Percentiles rank a stretch among this genome's conserved stretches.
Evolutionary conservation across 2,329 filamentous ascomycete species (phyloP).

Genomic region (Periconia sp.): DNA sequence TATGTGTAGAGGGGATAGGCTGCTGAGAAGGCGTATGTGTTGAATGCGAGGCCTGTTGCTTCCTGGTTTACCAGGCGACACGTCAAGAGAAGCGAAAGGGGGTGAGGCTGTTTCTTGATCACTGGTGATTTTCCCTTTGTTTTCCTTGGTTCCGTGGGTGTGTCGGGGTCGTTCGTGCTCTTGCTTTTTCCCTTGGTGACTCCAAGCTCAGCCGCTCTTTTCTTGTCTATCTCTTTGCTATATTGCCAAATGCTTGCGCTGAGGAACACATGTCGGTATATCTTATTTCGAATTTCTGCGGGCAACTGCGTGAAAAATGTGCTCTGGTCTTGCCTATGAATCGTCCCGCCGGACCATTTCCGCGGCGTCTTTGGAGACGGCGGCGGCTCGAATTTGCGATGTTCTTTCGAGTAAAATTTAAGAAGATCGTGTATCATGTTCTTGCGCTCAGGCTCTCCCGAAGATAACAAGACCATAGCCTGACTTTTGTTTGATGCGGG

Average conservation of each 20-base stretch:
- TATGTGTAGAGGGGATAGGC: constrained; percentile 6
- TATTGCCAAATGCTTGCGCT: neutral
- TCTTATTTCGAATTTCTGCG: constrained; percentile 17
- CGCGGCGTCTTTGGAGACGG: constrained; percentile 2
- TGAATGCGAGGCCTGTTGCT: constrained; percentile 22
- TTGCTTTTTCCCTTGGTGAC: too few species aligned
- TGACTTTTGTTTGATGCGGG: too few species aligned
- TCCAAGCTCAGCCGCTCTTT: too few species aligned
- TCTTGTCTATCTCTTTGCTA: neutral
- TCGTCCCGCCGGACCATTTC: neutral
- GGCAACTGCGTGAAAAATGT: constrained; percentile 11
- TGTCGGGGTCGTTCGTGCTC: too few species aligned
- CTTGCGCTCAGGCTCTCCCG: too few species aligned
- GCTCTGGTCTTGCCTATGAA: constrained; percentile 7
- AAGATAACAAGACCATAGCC: too few species aligned
- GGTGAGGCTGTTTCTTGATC: neutral
- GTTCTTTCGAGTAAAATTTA: too few species aligned
- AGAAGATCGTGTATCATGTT: too few species aligned
- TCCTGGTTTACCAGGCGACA: constrained; percentile 15
- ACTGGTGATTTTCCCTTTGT: too few species aligned
- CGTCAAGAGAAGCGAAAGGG: constrained; percentile 16
- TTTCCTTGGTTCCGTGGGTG: too few species aligned
- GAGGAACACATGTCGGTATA: constrained; percentile 13
- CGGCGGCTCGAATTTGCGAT: neutral
- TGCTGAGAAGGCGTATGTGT: constrained; percentile 11